Evolutionary conservation across 2,329 filamentous ascomycete genomes (phyloP), one percentile per base, ranked within the genome.

Genomic region (Cryphonectria nitschkei): DNA sequence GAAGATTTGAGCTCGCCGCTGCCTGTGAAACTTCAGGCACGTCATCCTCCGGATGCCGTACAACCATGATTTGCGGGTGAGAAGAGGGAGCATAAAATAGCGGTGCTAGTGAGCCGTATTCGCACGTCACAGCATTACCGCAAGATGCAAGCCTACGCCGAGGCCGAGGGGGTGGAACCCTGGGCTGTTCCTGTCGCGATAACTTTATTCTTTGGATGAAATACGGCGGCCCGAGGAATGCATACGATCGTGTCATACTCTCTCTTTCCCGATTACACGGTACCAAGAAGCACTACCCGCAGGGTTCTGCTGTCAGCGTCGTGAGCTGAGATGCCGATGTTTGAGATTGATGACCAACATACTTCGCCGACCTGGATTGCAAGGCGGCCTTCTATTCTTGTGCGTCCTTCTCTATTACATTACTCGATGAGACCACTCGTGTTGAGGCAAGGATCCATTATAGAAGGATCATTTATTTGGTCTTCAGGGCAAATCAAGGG

Each of bases 161-260:
- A 63, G 26, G 60, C 58, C 67, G 67, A 56, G 52, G 19, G 39
- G 37, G 37, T 39, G 37, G 37, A 41, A 41, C 16, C 26, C 62
- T 37, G 19, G 6, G 32, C 50, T 68, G 41, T 60, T 14, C 46
- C 46, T 34, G n/a, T 11, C n/a, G 9, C n/a, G 50, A 63, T 29
- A 19, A 34, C 34, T n/a, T 16, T 32, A 32, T 58, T 32, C 14
- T 32, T 58, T 32, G 14, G n/a, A 4, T 8, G 4, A 32, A 7
- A 1, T 58, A 54, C 61, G 52, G 65, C 70, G 70, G 70, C 60
- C 70, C 70, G 68, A 72, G 46, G 50, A 46, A 56, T 72, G 70
- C 70, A 70, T 70, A 61, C 41, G 61, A 41, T 41, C 70, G 60
- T 58, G 32, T 43, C 62, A 62, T 54, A 16, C 46, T 22, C n/a